A percentile compares a stretch with the other conserved stretches of the same genome.
These are phyloP conservation scores for Albugo candida DNA, from an alignment of 352 stramenopile genomes.

Conservation along the genomic window DNA sequence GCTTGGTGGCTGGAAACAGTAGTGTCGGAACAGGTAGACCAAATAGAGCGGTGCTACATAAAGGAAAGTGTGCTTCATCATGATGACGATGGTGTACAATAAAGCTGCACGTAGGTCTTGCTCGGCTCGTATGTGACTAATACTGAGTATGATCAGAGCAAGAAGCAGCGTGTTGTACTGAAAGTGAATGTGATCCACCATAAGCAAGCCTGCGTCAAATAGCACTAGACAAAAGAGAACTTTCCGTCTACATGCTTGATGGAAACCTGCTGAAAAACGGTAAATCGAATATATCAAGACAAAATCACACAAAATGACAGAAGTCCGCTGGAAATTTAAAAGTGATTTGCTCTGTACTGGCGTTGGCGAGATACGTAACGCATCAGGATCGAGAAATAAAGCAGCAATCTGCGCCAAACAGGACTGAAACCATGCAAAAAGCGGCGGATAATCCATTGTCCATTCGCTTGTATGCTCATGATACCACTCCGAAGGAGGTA, in stretches of 20 bases:
- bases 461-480: conserved; percentile 89
- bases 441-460: conserved; percentile 97
- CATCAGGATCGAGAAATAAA: conserved; percentile 23
- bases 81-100: conserved; percentile 85
- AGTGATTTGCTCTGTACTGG: conserved; percentile 33
- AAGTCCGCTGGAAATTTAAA: conserved; percentile 84
- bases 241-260: conserved; percentile 18
- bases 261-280: conserved; percentile 51
- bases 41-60: conserved; percentile 92
- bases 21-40: conserved; percentile 85
- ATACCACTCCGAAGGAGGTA: conserved; percentile 86
- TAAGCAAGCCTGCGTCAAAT: conserved; percentile 85
- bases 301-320: conserved; percentile 81
- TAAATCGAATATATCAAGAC: conserved; percentile 76
- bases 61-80: conserved; percentile 97
- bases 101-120: conserved; percentile 75
- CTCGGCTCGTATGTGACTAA: conserved; percentile 58
- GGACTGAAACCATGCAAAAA: conserved; percentile 95
- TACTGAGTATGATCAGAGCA: conserved; percentile 83
- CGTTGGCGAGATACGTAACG: conserved; percentile 40
- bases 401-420: conserved; percentile 43
- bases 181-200: conserved; percentile 98
- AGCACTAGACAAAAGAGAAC: conserved; percentile 76
- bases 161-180: conserved; percentile 98
- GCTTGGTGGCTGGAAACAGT: conserved; percentile 44